A percentile compares a stretch with the other conserved stretches of the same genome.
Evolutionary conservation across 345 rosid species (phyloP).

Genomic region (Jatropha curcas): DNA sequence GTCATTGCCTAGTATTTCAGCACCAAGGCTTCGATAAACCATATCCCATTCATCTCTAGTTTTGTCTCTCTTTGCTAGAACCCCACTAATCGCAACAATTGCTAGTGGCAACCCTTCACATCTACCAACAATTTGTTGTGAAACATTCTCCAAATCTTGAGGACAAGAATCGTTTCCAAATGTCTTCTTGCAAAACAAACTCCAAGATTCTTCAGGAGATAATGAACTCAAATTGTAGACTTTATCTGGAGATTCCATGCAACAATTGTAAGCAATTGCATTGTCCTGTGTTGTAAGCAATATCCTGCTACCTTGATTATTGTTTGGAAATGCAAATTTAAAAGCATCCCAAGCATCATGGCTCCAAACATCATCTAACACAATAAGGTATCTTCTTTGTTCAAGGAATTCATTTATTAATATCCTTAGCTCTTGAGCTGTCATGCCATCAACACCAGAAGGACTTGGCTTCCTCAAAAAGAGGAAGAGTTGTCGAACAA

Average conservation of each 20-base stretch:
- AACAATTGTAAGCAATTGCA: not conserved
- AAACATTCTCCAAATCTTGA: constrained; percentile 30
- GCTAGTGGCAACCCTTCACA: constrained; percentile 50
- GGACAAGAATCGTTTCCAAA: constrained; percentile 24
- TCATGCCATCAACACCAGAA: not conserved
- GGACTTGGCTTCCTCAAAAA: not conserved
- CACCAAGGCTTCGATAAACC: constrained; percentile 31
- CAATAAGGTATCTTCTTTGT: not conserved
- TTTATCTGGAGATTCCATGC: constrained; percentile 20
- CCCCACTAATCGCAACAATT: constrained; percentile 47
- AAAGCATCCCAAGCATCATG: not conserved
- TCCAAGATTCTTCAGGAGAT: constrained; percentile 31
- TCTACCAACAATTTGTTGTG: constrained; percentile 27
- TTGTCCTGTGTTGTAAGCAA: not conserved
- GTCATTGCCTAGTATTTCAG: constrained; percentile 35
- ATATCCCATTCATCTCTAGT: constrained; percentile 37
- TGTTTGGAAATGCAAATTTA: not conserved
- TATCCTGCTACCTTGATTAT: not conserved
- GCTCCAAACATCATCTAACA: not conserved
- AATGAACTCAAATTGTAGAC: constrained; percentile 35
- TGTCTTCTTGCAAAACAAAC: constrained; percentile 28
- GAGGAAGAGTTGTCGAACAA: not conserved
- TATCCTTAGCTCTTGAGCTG: not conserved
- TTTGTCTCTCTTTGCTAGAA: constrained; percentile 31
- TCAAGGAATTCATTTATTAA: not conserved